A percentile compares a stretch with the other conserved stretches of the same genome.
Evolutionary conservation across 2,329 filamentous ascomycete species (phyloP).

Genomic region (Colletotrichum endophyticum): DNA sequence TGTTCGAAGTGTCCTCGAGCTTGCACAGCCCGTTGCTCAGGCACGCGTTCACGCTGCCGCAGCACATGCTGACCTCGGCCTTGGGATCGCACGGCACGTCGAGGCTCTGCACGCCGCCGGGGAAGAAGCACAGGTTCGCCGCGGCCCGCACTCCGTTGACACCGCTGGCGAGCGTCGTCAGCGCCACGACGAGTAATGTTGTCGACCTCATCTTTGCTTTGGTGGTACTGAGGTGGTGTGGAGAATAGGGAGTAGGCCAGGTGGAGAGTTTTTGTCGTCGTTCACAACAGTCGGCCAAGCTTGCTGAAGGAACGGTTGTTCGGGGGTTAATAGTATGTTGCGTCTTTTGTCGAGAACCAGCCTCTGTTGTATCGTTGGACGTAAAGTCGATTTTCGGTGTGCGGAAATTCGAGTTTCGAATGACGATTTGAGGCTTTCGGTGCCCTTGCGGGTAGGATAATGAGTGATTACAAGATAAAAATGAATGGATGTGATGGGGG

Average conservation of each 20-base stretch:
- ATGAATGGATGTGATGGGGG: neutral
- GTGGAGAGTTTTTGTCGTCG: neutral
- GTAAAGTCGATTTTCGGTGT: neutral
- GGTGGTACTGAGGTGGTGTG: neutral
- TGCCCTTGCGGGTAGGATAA: neutral
- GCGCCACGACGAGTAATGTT: neutral
- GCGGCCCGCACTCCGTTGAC: neutral
- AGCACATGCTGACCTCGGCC: constrained; percentile 19
- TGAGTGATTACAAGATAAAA: neutral
- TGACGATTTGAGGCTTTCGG: neutral
- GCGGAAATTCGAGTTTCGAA: neutral
- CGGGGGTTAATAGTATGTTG: neutral
- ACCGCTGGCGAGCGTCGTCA: neutral
- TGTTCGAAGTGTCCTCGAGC: constrained; percentile 9
- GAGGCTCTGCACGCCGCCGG: constrained; percentile 10
- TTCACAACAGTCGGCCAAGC: neutral
- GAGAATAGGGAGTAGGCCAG: neutral
- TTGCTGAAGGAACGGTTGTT: neutral
- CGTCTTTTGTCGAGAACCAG: constrained; percentile 3
- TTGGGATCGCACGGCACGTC: constrained; percentile 17
- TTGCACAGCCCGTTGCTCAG: constrained; percentile 17
- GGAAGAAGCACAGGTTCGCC: constrained; percentile 17
- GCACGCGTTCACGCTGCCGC: constrained; percentile 12
- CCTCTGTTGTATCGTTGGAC: constrained; percentile 1
- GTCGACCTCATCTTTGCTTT: neutral